phyloP scores from a whole-genome alignment of 2,329 filamentous ascomycete genomes.

The Lojkania enalia region DNA sequence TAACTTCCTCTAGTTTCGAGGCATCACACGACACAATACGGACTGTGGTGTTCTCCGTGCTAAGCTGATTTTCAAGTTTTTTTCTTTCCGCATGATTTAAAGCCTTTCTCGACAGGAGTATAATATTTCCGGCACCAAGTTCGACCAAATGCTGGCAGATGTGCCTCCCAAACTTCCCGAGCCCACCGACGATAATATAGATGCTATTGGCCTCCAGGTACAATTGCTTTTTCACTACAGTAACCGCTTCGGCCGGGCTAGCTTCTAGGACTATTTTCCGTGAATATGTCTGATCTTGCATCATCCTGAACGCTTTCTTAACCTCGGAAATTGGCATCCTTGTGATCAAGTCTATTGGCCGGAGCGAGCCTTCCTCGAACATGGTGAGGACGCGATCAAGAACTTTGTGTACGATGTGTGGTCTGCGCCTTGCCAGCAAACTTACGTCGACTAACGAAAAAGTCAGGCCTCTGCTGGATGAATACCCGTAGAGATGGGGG shows the following conservation, averaged over 20 bases:
- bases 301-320: conserved; percentile 10
- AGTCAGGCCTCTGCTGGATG: background rate
- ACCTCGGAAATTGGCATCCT: conserved; percentile 10
- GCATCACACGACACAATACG: background rate
- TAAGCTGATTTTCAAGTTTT: background rate
- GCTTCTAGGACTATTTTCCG: conserved; percentile 7
- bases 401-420: background rate
- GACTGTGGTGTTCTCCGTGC: background rate
- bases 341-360: conserved; percentile 4
- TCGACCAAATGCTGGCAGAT: background rate
- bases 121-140: conserved; percentile 1
- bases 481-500: background rate
- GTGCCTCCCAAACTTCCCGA: conserved; percentile 7
- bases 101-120: conserved; percentile 1
- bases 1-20: background rate
- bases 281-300: conserved; percentile 11
- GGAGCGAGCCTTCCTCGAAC: background rate
- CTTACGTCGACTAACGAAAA: background rate
- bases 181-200: conserved; percentile 10
- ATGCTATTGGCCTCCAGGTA: background rate
- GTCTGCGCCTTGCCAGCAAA: background rate
- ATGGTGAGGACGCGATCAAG: background rate
- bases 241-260: background rate
- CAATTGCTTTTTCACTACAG: background rate
- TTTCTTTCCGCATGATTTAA: background rate